These are phyloP conservation scores for Fusarium tjaetaba DNA, from an alignment of 2,329 filamentous ascomycete genomes.

Conservation along the genomic window DNA sequence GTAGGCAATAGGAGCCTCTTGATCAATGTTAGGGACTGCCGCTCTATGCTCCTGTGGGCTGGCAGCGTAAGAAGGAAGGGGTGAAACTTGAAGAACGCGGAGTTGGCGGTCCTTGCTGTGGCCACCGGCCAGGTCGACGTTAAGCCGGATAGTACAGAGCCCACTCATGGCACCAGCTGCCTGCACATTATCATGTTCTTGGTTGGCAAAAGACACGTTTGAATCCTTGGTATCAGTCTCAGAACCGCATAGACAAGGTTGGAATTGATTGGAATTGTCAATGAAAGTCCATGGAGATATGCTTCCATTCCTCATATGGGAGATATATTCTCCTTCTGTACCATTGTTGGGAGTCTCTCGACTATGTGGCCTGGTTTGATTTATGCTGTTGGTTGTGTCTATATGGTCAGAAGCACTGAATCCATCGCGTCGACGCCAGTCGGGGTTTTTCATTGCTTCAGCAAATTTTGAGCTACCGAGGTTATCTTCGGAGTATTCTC, in stretches of 20 bases:
- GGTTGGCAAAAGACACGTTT: neutral
- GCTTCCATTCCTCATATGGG: neutral
- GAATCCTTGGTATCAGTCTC: constrained; percentile 4
- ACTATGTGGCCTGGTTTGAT: neutral
- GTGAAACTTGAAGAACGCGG: constrained; percentile 31
- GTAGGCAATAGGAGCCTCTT: constrained; percentile 8
- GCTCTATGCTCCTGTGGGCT: neutral
- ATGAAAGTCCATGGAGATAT: constrained; percentile 7
- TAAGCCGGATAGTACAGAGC: constrained; percentile 19
- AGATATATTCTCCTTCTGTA: neutral
- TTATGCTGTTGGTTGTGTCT: constrained; percentile 2
- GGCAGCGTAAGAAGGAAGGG: neutral
- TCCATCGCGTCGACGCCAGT: constrained; percentile 47
- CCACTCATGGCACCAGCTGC: neutral
- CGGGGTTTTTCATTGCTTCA: constrained; percentile 50
- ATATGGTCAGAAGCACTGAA: constrained; percentile 7
- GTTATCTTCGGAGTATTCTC: constrained; percentile 33
- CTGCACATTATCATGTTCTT: neutral
- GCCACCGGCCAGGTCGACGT: neutral
- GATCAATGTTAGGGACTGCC: neutral
- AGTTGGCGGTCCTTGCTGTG: constrained; percentile 7
- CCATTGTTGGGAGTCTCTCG: neutral
- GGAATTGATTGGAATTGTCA: neutral
- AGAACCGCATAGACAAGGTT: constrained; percentile 3
- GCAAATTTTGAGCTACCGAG: constrained; percentile 36